Evolutionary conservation across 768 basidiomycete genomes (phyloP).

Genomic region (Mycena vulgaris): DNA sequence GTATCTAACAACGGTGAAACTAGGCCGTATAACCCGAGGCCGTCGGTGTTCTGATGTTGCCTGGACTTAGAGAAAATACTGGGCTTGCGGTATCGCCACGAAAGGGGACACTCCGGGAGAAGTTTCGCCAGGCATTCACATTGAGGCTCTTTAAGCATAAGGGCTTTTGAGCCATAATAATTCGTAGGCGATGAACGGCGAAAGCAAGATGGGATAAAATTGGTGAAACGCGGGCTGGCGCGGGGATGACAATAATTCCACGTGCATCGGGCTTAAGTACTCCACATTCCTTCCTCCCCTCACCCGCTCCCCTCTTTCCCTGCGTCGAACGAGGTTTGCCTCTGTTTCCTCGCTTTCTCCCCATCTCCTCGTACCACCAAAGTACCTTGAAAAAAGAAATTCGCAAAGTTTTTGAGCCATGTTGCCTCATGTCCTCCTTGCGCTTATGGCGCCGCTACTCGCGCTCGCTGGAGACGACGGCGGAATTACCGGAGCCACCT

Average conservation of each 20-base stretch:
- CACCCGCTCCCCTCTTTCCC: neutral
- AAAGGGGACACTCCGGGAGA: too few relatives aligned
- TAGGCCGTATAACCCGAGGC: too few relatives aligned
- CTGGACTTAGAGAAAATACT: too few relatives aligned
- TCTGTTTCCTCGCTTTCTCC: neutral
- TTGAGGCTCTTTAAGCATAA: too few relatives aligned
- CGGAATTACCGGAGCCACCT: slow-evolving; percentile 65
- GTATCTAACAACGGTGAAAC: too few relatives aligned
- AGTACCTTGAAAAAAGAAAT: neutral
- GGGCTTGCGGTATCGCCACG: too few relatives aligned
- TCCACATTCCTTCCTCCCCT: neutral
- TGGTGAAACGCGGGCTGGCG: neutral
- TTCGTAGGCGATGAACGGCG: too few relatives aligned
- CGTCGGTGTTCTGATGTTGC: too few relatives aligned
- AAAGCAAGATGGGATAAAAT: neutral
- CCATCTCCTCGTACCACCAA: neutral
- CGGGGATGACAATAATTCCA: neutral
- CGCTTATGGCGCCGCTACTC: slow-evolving; percentile 51
- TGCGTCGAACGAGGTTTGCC: neutral
- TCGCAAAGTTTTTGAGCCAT: slow-evolving; percentile 5
- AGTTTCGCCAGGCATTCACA: too few relatives aligned
- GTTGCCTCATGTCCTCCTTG: slow-evolving; percentile 44
- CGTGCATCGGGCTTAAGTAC: neutral
- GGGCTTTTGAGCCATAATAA: too few relatives aligned
- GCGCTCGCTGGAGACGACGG: slow-evolving; percentile 56